Conservation (phyloP, 805 yeast genomes). For the Kodamaea leandrae region DNA sequence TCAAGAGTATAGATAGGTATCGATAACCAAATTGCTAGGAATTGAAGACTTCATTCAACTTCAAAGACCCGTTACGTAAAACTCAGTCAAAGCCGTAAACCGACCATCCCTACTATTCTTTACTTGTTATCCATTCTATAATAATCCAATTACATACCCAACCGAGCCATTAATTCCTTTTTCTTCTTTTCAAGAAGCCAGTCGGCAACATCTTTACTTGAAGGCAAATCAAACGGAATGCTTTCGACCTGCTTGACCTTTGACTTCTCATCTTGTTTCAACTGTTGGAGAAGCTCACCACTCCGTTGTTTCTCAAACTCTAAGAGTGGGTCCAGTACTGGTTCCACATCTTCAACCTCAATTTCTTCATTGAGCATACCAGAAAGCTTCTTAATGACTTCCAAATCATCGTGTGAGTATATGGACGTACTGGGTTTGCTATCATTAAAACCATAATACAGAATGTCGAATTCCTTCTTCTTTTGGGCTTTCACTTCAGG, state of each 20-base stretch:
- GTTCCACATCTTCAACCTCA: not conserved
- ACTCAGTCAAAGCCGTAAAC: no score
- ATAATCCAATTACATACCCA: slow-evolving; percentile 19
- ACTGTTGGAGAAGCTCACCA: slow-evolving; percentile 16
- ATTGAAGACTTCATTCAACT: no score
- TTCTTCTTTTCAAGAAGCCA: slow-evolving; percentile 48
- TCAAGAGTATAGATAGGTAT: not conserved
- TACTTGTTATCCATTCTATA: not conserved
- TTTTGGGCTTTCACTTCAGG: slow-evolving; percentile 25
- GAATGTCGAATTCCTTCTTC: slow-evolving; percentile 7
- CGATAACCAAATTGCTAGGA: no score
- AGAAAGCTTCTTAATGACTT: not conserved
- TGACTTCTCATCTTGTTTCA: slow-evolving; percentile 8
- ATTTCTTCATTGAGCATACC: slow-evolving; percentile 2
- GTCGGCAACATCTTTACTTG: slow-evolving; percentile 39
- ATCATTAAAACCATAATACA: slow-evolving; percentile 9
- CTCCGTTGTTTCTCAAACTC: slow-evolving; percentile 28
- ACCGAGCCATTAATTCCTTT: slow-evolving; percentile 39
- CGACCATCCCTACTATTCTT: no score
- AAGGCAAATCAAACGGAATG: slow-evolving; percentile 25
- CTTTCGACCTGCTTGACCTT: slow-evolving; percentile 19
- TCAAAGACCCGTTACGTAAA: no score
- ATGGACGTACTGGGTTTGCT: slow-evolving; percentile 2
- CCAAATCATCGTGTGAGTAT: slow-evolving; percentile 4
- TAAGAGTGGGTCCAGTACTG: slow-evolving; percentile 19